These are phyloP conservation scores for Lentinula raphanica DNA, from an alignment of 768 basidiomycete genomes.

Conservation along the genomic window DNA sequence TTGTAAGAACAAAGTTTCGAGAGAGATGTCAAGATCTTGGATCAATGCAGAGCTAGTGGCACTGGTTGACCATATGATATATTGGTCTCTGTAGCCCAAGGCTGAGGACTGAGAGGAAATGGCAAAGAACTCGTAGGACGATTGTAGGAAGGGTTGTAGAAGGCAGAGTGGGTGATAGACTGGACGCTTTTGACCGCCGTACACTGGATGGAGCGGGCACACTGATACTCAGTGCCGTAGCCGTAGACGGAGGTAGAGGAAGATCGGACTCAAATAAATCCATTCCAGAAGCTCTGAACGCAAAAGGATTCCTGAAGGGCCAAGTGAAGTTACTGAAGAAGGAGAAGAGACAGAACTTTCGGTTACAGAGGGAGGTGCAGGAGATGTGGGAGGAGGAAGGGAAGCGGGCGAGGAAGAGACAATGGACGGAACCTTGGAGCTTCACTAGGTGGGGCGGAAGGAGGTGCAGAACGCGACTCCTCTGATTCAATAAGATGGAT, in stretches of 20 bases:
- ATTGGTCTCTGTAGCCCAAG: constrained; percentile 63
- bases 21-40: constrained; percentile 59
- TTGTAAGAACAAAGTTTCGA: constrained; percentile 69
- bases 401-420: constrained; percentile 8
- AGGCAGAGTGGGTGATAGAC: constrained; percentile 38
- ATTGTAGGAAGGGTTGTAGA: constrained; percentile 26
- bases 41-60: constrained; percentile 46
- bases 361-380: constrained; percentile 9
- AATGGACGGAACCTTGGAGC: constrained; percentile 13
- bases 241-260: constrained; percentile 19
- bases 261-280: constrained; percentile 18
- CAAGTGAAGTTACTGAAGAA: constrained; percentile 20
- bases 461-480: constrained; percentile 8
- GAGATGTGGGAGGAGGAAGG: constrained; percentile 15
- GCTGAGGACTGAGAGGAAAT: constrained; percentile 12
- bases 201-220: constrained; percentile 29
- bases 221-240: constrained; percentile 11
- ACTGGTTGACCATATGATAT: constrained; percentile 70
- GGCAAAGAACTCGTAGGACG: constrained; percentile 33
- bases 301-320: constrained; percentile 31
- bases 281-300: constrained; percentile 20
- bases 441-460: not conserved
- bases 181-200: constrained; percentile 26
- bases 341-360: constrained; percentile 14
- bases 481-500: constrained; percentile 28